phyloP scores from a whole-genome alignment of 768 basidiomycete genomes.

The Mrakia gelida region DNA sequence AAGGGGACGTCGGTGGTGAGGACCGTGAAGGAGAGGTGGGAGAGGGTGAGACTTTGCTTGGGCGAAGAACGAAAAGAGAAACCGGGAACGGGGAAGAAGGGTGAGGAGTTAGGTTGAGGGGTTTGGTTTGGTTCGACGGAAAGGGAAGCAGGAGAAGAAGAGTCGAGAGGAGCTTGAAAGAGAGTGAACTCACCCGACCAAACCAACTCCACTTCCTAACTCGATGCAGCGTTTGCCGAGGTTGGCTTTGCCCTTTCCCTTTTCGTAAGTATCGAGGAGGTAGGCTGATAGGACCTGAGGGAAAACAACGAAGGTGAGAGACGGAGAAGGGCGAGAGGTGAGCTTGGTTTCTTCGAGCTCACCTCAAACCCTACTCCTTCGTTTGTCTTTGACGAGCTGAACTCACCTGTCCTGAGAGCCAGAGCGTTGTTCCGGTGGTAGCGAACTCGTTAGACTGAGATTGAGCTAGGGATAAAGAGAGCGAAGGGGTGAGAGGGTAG shows the following conservation, averaged over 20 bases:
- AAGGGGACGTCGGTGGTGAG: conserved; percentile 69
- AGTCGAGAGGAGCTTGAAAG: background rate
- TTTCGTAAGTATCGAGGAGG: background rate
- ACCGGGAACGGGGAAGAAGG: background rate
- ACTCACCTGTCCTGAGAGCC: conserved; percentile 77
- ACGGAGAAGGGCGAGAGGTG: conserved; percentile 19
- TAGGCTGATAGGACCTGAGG: background rate
- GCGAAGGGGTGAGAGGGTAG: conserved; percentile 9
- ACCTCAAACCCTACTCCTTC: conserved; percentile 38
- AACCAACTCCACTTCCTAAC: conserved; percentile 76
- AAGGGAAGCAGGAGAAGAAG: background rate
- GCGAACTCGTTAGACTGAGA: conserved; percentile 58
- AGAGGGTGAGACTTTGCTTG: conserved; percentile 58
- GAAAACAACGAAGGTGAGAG: background rate
- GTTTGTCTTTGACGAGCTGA: conserved; percentile 50
- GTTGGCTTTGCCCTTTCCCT: conserved; percentile 33
- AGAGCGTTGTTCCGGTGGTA: conserved; percentile 75
- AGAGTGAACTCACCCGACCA: conserved; percentile 58
- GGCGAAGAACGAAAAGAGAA: background rate
- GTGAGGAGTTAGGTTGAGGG: background rate
- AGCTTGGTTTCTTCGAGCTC: conserved; percentile 37
- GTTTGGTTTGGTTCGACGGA: no score
- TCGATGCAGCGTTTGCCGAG: conserved; percentile 53
- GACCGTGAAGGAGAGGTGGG: conserved; percentile 67
- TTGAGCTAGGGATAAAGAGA: background rate